Evolutionary conservation across 2,329 filamentous ascomycete genomes (phyloP), one percentile per base, ranked within the genome.

Genomic region (Sclerotinia trifoliorum): DNA sequence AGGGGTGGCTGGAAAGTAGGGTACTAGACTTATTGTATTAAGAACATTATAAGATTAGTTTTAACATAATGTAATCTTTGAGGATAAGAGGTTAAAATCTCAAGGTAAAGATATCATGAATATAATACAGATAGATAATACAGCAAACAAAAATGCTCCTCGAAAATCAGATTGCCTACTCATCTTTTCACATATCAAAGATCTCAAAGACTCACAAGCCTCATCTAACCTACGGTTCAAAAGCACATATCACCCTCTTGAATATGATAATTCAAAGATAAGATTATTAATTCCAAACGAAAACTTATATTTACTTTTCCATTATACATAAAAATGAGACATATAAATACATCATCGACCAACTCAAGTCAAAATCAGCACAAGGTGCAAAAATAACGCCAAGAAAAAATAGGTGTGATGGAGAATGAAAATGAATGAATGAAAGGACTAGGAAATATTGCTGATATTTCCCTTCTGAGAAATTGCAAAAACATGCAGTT

Each of bases 271-370:
- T 57, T 11, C 8, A 21, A 57, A 15, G 11, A 5, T 56, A 35
- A 0, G 24, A 4, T 57, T 24, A 15, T 24, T 35, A 11, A 35
- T 55, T n/a, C n/a, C 11, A 19, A 8, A n/a, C 1, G 15, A 55
- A 1, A 17, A 6, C n/a, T n/a, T 35, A 2, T 39, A 2, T 19
- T 56, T 8, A 0, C 1, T 7, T 35, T 1, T n/a, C 10, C n/a
- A 11, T 15, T 15, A 32, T 35, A 1, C 4, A 8, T n/a, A 10
- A 2, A n/a, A 49, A n/a, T 55, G 35, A 17, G 4, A 35, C 13
- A 61, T 19, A 11, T 49, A 24, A 39, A 39, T 39, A 3, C 39
- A 39, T 3, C 39, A 39, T 39, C 39, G 7, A 13, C 35, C 4
- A 49, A 62, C 1, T 11, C 21, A 15, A 49, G 3, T 11, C 21